Conservation (phyloP, 2,329 filamentous ascomycete genomes). For the Didymella glomerata region DNA sequence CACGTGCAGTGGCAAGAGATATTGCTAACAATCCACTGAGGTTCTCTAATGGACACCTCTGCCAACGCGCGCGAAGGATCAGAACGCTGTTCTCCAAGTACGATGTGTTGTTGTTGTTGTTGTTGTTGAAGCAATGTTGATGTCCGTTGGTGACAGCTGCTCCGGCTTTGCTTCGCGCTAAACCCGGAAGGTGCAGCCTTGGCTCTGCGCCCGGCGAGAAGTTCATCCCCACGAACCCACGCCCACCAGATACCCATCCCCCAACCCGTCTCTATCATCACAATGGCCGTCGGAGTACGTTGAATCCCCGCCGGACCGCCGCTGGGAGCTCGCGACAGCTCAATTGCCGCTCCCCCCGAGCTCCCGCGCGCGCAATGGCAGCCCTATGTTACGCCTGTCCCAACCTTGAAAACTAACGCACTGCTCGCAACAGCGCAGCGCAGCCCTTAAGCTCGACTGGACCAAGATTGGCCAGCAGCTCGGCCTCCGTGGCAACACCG, state of each 20-base stretch:
- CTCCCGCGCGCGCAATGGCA: slow-evolving; percentile 38
- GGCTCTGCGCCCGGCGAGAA: slow-evolving; percentile 16
- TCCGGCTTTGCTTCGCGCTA: slow-evolving; percentile 13
- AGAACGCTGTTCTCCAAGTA: not conserved
- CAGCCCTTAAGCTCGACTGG: slow-evolving; percentile 99
- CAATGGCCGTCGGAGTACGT: slow-evolving; percentile 57
- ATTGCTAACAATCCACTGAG: not conserved
- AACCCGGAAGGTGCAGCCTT: slow-evolving; percentile 5
- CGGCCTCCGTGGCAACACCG: slow-evolving; percentile 94
- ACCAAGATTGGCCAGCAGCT: slow-evolving; percentile 92
- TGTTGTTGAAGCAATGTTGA: not conserved
- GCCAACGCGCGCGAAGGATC: not conserved
- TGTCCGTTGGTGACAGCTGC: slow-evolving; percentile 7
- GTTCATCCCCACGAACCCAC: slow-evolving; percentile 22
- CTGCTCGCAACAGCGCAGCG: slow-evolving; percentile 76
- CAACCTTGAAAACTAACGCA: slow-evolving; percentile 44
- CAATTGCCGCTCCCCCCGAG: slow-evolving; percentile 46
- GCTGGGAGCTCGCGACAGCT: slow-evolving; percentile 33
- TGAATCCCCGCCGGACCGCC: slow-evolving; percentile 24
- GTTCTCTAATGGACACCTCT: not conserved
- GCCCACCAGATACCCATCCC: slow-evolving; percentile 29
- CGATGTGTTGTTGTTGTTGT: too few species aligned
- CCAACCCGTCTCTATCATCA: slow-evolving; percentile 51
- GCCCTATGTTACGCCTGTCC: slow-evolving; percentile 24
- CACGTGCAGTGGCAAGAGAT: not conserved